Conservation (phyloP, 805 yeast species). For the Brettanomyces custersianus region DNA sequence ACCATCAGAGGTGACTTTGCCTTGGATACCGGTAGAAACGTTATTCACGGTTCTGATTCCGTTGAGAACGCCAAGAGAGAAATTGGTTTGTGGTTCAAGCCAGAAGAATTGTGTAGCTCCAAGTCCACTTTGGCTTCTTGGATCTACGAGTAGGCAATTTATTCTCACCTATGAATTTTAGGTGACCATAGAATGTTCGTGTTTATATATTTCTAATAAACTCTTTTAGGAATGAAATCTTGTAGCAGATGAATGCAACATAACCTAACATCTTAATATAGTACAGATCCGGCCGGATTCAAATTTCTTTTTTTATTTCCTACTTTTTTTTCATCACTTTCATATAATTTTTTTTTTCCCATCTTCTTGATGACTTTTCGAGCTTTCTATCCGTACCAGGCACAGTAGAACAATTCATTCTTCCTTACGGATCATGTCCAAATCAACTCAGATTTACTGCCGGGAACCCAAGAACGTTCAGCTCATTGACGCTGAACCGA, state of each 20-base stretch:
- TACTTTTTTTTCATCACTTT: no score
- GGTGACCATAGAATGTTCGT: neutral
- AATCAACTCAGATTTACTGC: constrained; percentile 22
- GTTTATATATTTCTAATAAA: neutral
- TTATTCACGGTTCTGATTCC: constrained; percentile 98
- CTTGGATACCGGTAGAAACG: constrained; percentile 98
- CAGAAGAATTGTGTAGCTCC: constrained; percentile 91
- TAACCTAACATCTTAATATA: no score
- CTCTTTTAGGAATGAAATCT: no score
- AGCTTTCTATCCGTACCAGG: no score
- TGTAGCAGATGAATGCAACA: no score
- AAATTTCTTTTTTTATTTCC: no score
- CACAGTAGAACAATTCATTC: no score
- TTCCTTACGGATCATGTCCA: constrained; percentile 11
- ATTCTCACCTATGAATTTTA: neutral
- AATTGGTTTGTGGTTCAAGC: constrained; percentile 95
- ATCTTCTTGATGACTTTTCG: neutral
- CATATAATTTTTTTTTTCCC: neutral
- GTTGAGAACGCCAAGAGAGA: constrained; percentile 97
- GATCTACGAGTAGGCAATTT: constrained; percentile 71
- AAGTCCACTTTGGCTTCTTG: constrained; percentile 75
- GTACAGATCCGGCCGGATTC: no score
- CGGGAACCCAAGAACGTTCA: constrained; percentile 52
- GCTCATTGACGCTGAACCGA: constrained; percentile 39
- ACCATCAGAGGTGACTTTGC: constrained; percentile 99